phyloP scores from a whole-genome alignment of 1,284 basidiomycete species.

The Sutorius eximius region DNA sequence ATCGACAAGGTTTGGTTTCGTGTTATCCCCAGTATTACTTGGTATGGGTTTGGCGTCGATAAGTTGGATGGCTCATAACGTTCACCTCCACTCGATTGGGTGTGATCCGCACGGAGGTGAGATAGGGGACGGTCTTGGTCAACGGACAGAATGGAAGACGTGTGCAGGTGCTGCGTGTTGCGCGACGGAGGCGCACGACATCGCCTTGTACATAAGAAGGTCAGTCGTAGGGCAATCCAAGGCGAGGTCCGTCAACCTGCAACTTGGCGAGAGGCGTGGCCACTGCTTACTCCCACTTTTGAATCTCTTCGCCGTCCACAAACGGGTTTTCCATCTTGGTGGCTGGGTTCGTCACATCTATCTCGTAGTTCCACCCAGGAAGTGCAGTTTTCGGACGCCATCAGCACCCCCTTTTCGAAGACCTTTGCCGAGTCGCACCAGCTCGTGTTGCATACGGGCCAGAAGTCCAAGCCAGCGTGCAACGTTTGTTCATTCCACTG shows the following conservation, averaged over 20 bases:
- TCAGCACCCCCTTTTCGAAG: not conserved
- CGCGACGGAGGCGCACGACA: constrained; percentile 2
- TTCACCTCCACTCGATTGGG: constrained; percentile 8
- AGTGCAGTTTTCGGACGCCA: not conserved
- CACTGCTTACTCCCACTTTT: not conserved
- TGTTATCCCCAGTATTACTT: constrained; percentile 5
- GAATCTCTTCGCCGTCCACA: not conserved
- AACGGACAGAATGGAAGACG: constrained; percentile 24
- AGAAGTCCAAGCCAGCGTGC: not conserved
- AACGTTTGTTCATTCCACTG: not conserved
- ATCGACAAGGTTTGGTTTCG: constrained; percentile 14
- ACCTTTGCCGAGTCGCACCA: constrained; percentile 8
- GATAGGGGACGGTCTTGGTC: constrained; percentile 8
- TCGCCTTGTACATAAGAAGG: constrained; percentile 11
- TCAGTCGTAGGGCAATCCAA: not conserved
- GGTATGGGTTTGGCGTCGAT: not conserved
- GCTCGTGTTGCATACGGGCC: constrained; percentile 7
- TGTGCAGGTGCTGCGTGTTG: constrained; percentile 6
- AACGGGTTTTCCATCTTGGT: not conserved
- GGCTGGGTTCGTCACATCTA: not conserved
- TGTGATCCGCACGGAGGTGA: constrained; percentile 20
- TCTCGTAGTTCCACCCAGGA: not conserved
- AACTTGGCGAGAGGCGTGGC: not conserved
- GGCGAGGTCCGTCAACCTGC: not conserved
- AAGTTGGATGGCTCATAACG: not conserved